phyloP scores from a whole-genome alignment of 192 early-diverging fungal genomes.

The Allomyces arbusculus region DNA sequence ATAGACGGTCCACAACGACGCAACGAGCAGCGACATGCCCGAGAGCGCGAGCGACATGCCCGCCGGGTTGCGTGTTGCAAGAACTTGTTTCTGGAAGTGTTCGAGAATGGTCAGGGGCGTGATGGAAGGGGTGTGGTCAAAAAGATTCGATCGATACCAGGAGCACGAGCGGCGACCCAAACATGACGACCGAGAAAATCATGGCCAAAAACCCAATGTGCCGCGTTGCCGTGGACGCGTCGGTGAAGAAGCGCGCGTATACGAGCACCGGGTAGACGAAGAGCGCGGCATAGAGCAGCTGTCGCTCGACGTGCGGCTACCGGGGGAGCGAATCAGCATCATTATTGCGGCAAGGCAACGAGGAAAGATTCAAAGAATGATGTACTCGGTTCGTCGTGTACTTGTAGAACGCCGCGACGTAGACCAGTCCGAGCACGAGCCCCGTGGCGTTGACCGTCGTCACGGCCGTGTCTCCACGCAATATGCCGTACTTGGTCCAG shows the following conservation, averaged over 20 bases:
- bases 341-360: not conserved
- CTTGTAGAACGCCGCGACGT: not conserved
- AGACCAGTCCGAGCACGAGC: not conserved
- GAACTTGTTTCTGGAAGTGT: too few relatives aligned
- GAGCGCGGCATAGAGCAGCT: not conserved
- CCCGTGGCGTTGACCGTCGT: not conserved
- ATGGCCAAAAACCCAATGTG: not conserved
- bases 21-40: not conserved
- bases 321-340: not conserved
- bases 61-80: too few relatives aligned
- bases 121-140: not conserved
- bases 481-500: not conserved
- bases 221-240: not conserved
- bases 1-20: not conserved
- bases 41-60: too few relatives aligned
- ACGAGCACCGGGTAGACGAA: not conserved
- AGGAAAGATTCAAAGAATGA: not conserved
- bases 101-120: too few relatives aligned
- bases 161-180: not conserved
- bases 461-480: not conserved
- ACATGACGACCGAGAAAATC: not conserved
- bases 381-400: not conserved
- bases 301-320: not conserved
- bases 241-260: not conserved
- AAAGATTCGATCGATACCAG: not conserved